Evolutionary conservation across 1,284 basidiomycete species (phyloP).

Genomic region (Fomitopsis schrenkii): DNA sequence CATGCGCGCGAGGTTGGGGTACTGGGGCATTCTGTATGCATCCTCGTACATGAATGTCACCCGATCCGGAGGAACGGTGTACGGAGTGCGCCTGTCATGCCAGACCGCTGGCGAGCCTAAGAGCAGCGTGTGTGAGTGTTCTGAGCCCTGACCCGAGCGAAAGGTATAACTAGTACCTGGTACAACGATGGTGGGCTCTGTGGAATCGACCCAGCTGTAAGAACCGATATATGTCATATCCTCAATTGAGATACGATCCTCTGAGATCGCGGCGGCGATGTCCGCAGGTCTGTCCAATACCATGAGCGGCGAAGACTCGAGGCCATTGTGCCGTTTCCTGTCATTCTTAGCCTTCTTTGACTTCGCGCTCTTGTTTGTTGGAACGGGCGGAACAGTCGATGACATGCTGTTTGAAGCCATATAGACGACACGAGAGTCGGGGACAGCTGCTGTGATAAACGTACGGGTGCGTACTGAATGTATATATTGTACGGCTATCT

Average conservation of each 20-base stretch:
- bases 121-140: neutral
- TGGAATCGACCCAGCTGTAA: constrained; percentile 45
- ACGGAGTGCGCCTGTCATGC: constrained; percentile 39
- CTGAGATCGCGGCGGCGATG: neutral
- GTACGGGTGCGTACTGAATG: too few species aligned
- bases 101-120: constrained; percentile 50
- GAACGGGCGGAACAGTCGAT: neutral
- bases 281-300: neutral
- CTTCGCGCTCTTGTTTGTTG: neutral
- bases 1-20: constrained; percentile 20
- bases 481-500: too few species aligned
- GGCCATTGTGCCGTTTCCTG: constrained; percentile 17
- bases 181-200: constrained; percentile 44
- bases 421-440: too few species aligned
- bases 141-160: neutral
- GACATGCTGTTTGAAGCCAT: neutral
- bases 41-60: constrained; percentile 50
- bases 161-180: constrained; percentile 33
- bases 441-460: too few species aligned
- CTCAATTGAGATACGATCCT: constrained; percentile 6
- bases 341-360: neutral
- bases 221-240: constrained; percentile 43
- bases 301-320: constrained; percentile 29
- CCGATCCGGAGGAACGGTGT: constrained; percentile 42
- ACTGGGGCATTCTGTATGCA: constrained; percentile 35